phyloP scores from a whole-genome alignment of 108 stramenopile genomes.

The Stephanodiscus triporus region DNA sequence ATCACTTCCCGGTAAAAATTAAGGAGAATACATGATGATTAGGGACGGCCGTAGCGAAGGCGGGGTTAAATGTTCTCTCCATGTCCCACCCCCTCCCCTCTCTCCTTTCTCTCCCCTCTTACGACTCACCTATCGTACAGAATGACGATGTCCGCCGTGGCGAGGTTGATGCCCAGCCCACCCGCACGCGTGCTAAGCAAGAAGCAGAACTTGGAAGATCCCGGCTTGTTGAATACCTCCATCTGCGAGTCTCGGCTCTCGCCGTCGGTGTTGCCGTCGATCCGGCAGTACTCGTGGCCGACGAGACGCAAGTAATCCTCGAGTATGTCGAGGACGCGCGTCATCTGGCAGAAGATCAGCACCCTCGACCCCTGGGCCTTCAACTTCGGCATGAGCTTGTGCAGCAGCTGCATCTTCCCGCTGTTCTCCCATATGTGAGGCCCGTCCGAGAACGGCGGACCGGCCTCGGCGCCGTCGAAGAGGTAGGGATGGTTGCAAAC shows the following conservation, averaged over 20 bases:
- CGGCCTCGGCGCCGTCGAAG: constrained; percentile 96
- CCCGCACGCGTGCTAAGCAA: constrained; percentile 96
- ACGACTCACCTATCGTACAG: constrained; percentile 83
- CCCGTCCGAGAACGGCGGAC: constrained; percentile 96
- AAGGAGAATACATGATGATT: not conserved
- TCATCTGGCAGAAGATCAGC: constrained; percentile 98
- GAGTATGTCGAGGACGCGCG: constrained; percentile 94
- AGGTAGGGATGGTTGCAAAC: constrained; percentile 99
- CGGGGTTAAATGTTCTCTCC: not conserved
- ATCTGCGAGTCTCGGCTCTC: constrained; percentile 93
- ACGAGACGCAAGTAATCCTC: constrained; percentile 92
- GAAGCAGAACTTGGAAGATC: constrained; percentile 92
- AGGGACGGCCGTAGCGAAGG: not conserved
- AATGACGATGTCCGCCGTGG: constrained; percentile 98
- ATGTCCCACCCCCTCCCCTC: not conserved
- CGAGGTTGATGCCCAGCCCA: constrained; percentile 98
- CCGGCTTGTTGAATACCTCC: constrained; percentile 94
- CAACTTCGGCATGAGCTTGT: constrained; percentile 96
- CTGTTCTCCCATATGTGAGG: constrained; percentile 98
- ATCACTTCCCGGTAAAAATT: constrained; percentile 8
- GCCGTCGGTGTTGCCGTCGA: constrained; percentile 96
- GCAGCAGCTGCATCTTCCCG: constrained; percentile 91
- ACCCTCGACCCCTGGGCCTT: constrained; percentile 90
- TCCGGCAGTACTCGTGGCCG: constrained; percentile 92
- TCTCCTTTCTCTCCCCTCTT: not conserved